These are phyloP conservation scores for Salvia miltiorrhiza DNA, from an alignment of 257 asterid genomes.

Conservation along the genomic window DNA sequence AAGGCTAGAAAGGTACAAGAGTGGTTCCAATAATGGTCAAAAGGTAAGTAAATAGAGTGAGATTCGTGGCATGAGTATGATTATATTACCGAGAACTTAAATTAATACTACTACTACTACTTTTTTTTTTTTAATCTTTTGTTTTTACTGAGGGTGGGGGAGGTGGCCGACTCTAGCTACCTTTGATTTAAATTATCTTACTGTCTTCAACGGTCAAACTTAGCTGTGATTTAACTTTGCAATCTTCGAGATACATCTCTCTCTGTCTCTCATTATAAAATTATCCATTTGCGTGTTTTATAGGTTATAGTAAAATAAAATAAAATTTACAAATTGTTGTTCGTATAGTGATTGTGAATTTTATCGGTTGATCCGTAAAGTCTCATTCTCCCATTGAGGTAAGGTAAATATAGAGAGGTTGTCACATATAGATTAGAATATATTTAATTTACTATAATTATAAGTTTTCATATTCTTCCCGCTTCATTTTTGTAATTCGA, in stretches of 20 bases:
- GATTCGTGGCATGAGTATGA: slow-evolving; percentile 36
- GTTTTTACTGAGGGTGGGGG: slow-evolving; percentile 5
- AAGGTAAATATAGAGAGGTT: no score
- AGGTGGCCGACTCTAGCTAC: slow-evolving; percentile 9
- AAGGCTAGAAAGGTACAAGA: neutral
- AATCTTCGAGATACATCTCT: slow-evolving; percentile 35
- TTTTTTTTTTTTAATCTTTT: neutral
- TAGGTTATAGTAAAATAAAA: no score
- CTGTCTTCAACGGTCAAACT: slow-evolving; percentile 59
- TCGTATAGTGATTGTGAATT: no score
- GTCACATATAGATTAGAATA: no score
- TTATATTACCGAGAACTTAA: slow-evolving; percentile 37
- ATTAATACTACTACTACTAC: neutral
- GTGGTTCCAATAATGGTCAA: slow-evolving; percentile 28
- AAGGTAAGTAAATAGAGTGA: slow-evolving; percentile 11
- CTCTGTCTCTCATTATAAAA: neutral
- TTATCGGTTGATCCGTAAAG: no score
- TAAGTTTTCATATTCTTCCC: no score
- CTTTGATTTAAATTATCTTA: slow-evolving; percentile 28
- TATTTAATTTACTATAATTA: no score
- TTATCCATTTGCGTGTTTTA: no score
- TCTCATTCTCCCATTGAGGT: no score
- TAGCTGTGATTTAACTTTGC: slow-evolving; percentile 37
- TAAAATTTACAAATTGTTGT: no score
- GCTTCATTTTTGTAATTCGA: no score